Percentiles rank a stretch among this genome's conserved stretches.
Conservation (phyloP, 495 filamentous ascomycete genomes). For the Xylaria venustula region DNA sequence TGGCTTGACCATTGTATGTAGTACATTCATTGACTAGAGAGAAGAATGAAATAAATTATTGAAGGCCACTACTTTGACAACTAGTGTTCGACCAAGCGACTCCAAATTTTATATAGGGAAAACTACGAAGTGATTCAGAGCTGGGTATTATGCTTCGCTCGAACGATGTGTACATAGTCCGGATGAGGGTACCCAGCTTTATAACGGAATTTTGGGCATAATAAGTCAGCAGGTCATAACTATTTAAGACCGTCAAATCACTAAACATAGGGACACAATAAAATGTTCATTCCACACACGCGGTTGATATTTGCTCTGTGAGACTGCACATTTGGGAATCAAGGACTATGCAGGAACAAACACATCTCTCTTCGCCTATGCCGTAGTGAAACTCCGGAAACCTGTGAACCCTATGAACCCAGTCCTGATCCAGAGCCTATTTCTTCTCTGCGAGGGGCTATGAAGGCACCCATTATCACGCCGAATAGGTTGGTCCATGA, state of each 20-base stretch:
- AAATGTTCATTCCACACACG: not conserved
- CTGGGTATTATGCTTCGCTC: no score
- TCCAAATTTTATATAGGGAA: no score
- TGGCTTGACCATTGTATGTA: not conserved
- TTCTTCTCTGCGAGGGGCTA: conserved; percentile 5
- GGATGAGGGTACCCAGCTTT: no score
- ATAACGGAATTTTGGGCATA: no score
- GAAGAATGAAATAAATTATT: not conserved
- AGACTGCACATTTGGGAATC: conserved; percentile 7
- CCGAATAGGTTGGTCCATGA: conserved; percentile 19
- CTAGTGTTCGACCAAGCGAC: no score
- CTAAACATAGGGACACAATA: not conserved
- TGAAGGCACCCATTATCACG: conserved; percentile 5
- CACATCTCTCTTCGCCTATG: conserved; percentile 13
- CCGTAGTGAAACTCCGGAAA: conserved; percentile 18
- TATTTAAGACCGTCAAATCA: not conserved
- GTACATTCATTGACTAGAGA: not conserved
- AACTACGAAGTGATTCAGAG: no score
- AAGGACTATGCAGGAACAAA: conserved; percentile 8
- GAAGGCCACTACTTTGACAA: no score
- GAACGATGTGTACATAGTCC: no score
- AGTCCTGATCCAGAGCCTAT: conserved; percentile 16
- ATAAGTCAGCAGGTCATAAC: not conserved
- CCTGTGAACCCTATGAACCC: conserved; percentile 19
- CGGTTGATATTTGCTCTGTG: conserved; percentile 5